Base-by-base conservation (phyloP, 2,329 filamentous ascomycete genomes). In the Aspergillus clavatus region DNA sequence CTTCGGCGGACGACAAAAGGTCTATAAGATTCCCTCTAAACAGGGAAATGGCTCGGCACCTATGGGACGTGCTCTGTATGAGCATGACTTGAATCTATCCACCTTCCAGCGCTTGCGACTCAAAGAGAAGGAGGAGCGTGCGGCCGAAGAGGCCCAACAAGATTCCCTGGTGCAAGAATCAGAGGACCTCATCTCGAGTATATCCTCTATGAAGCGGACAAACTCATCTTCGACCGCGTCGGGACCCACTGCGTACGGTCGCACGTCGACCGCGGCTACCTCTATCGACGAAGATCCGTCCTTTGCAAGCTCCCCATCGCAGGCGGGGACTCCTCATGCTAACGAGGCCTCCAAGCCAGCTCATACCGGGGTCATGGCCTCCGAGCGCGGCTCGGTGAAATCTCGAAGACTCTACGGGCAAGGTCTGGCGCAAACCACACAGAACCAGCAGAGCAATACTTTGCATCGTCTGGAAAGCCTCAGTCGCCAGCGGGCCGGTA, bases 1-100 rank as follows among this genome's bases (percentile, higher is more conserved):
- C 45, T 98, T 98, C 68, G 93, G 93, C 46, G 93, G 93, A 12
- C 82, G 93, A 36, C 93, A 97, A 65, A 97, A 97, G 71, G 84
- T 97, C 28, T 97, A 94, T 68, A 90, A 89, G 66, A 87, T 95
- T 52, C 77, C 86, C 0, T 74, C 73, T 3, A 75, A 76, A 21
- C 62, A 63, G 10, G 63, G 65, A 11, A 62, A 65, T 12, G 40
- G 39, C 18, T 70, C 55, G 31, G 50, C 54, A 10, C 68, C 65
- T 24, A 79, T 87, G 74, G 72, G 75, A 19, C 83, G 81, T 52
- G 77, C 83, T 0, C 67, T 95, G 2, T 97, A 96, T 60, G 89
- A 94, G 21, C 84, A 93, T 55, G 93, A 98, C 65, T 80, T 96
- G 14, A 80, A 83, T 21, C 72, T 85, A 65, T 95, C 90, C 2